phyloP scores from a whole-genome alignment of 768 basidiomycete genomes.

The Leucocoprinus birnbaumii region DNA sequence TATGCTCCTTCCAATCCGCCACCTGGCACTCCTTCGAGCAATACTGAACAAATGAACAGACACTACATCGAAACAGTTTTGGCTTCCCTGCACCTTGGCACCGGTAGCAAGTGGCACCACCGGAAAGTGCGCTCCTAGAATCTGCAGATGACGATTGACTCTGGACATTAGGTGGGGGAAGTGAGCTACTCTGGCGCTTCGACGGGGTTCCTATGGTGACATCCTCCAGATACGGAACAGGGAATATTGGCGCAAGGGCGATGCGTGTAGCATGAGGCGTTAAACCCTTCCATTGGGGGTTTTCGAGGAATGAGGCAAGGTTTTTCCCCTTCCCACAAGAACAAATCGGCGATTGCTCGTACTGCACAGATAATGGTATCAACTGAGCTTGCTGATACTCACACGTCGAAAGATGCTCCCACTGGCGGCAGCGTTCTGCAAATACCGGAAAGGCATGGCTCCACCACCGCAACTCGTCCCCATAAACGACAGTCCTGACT shows the following conservation, averaged over 20 bases:
- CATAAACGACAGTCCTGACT: slow-evolving; percentile 16
- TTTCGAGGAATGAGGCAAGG: slow-evolving; percentile 31
- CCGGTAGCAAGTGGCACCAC: slow-evolving; percentile 9
- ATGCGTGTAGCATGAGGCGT: slow-evolving; percentile 43
- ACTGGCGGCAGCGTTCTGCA: slow-evolving; percentile 51
- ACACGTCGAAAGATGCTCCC: slow-evolving; percentile 45
- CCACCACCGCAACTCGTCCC: slow-evolving; percentile 43
- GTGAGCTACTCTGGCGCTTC: too few relatives aligned
- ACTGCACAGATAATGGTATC: slow-evolving; percentile 37
- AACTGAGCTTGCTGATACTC: slow-evolving; percentile 34
- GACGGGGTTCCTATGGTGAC: too few relatives aligned
- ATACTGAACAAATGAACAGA: slow-evolving; percentile 37
- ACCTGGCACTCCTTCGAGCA: slow-evolving; percentile 45
- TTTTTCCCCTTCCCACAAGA: slow-evolving; percentile 51
- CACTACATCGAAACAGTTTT: slow-evolving; percentile 28
- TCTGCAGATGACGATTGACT: neutral
- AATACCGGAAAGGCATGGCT: slow-evolving; percentile 47
- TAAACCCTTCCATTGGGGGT: slow-evolving; percentile 33
- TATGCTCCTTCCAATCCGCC: slow-evolving; percentile 45
- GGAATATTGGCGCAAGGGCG: slow-evolving; percentile 53
- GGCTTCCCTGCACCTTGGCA: slow-evolving; percentile 19
- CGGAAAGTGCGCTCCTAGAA: neutral
- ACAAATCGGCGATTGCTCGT: slow-evolving; percentile 42
- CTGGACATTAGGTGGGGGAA: neutral
- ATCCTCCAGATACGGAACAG: slow-evolving; percentile 44